A percentile compares a stretch with the other conserved stretches of the same genome.
Evolutionary conservation across 2,329 filamentous ascomycete species (phyloP).

Genomic region (Coniochaeta sp.): DNA sequence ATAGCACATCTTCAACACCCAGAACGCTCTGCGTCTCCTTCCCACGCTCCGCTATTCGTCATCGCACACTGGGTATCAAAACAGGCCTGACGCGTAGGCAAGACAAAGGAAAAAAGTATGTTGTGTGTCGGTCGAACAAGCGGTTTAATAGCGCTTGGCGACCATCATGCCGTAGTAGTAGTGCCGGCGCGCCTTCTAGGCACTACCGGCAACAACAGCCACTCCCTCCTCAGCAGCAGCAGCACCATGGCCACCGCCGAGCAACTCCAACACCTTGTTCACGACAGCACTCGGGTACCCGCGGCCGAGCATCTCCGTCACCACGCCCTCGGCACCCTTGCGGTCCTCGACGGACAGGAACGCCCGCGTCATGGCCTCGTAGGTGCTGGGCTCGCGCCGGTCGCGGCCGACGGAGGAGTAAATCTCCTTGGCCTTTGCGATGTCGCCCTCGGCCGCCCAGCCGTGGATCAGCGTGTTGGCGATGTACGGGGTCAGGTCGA

Average conservation of each 20-base stretch:
- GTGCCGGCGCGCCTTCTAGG: constrained; percentile 24
- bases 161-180: constrained; percentile 11
- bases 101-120: constrained; percentile 13
- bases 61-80: constrained; percentile 3
- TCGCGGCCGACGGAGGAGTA: constrained; percentile 69
- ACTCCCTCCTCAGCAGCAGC: too few species aligned
- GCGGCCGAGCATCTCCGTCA: constrained; percentile 82
- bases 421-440: constrained; percentile 68
- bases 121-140: constrained; percentile 1
- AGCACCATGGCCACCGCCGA: constrained; percentile 48
- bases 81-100: constrained; percentile 7
- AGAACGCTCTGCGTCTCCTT: too few species aligned
- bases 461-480: constrained; percentile 97
- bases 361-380: constrained; percentile 96
- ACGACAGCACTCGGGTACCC: constrained; percentile 90
- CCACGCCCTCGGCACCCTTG: constrained; percentile 66
- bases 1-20: constrained; percentile 3
- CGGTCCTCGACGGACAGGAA: constrained; percentile 81
- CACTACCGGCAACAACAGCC: too few species aligned
- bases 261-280: constrained; percentile 86
- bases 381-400: constrained; percentile 92
- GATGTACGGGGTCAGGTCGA: constrained; percentile 94
- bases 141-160: neutral
- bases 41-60: neutral
- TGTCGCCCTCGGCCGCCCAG: constrained; percentile 80